These are phyloP conservation scores for Trichoderma pleuroti DNA, from an alignment of 2,329 filamentous ascomycete genomes.

Conservation along the genomic window DNA sequence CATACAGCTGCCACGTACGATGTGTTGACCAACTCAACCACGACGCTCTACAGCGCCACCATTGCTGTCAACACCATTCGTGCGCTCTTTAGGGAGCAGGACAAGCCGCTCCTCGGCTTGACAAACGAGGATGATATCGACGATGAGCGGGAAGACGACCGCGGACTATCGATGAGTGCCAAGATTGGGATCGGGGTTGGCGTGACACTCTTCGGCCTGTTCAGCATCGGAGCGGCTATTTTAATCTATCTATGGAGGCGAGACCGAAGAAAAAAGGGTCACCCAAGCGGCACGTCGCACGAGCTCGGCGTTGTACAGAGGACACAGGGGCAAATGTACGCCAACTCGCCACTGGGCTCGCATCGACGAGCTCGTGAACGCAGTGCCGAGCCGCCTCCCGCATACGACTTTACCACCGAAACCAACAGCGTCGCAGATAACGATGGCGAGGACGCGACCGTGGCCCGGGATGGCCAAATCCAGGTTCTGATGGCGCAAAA, in stretches of 20 bases:
- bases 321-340: slow-evolving; percentile 19
- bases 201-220: slow-evolving; percentile 29
- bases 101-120: slow-evolving; percentile 34
- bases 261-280: slow-evolving; percentile 5
- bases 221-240: slow-evolving; percentile 28
- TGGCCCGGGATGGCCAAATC: slow-evolving; percentile 32
- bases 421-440: slow-evolving; percentile 25
- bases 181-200: slow-evolving; percentile 37
- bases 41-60: slow-evolving; percentile 37
- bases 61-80: slow-evolving; percentile 38
- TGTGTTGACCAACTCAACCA: slow-evolving; percentile 35
- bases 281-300: slow-evolving; percentile 16
- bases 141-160: slow-evolving; percentile 20
- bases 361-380: slow-evolving; percentile 4
- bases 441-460: slow-evolving; percentile 22
- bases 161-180: slow-evolving; percentile 29
- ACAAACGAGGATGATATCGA: slow-evolving; percentile 33
- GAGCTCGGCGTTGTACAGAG: slow-evolving; percentile 27
- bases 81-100: slow-evolving; percentile 37
- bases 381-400: slow-evolving; percentile 30
- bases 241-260: slow-evolving; percentile 29
- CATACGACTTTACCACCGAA: slow-evolving; percentile 30
- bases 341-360: slow-evolving; percentile 2
- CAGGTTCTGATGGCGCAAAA: slow-evolving; percentile 34
- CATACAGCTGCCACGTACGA: slow-evolving; percentile 34